Evolutionary conservation across 2,329 filamentous ascomycete species (phyloP), one percentile per base, ranked within the genome.

Genomic region (Madurella fahalii): DNA sequence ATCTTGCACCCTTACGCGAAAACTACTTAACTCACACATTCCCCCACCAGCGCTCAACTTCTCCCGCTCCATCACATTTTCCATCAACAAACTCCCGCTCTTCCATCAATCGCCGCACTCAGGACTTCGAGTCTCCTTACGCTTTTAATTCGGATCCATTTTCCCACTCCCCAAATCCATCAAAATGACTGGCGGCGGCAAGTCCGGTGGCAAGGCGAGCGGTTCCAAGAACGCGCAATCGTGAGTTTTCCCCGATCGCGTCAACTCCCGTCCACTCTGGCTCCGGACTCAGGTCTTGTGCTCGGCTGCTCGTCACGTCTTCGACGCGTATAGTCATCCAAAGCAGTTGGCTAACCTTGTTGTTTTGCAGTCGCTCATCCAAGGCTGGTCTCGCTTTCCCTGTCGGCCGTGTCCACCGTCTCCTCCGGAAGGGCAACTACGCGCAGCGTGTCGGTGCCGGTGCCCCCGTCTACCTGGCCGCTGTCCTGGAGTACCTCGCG

Each of bases 111-210:
- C 59, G 59, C 50, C 61, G 60, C 56, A 61, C 58, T 47, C 57
- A 58, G 51, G 61, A 56, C 55, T 55, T 60, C 62, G 64, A 65
- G 65, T 65, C 66, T 63, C 63, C 48, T 65, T 63, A 63, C 65
- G 64, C 60, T 62, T 63, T 67, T 65, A 64, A 52, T 48, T 40
- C 61, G 53, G 64, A 63, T 58, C 50, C 46, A 50, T 13, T 30
- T 52, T 42, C 53, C 51, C 45, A 47, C 54, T 42, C 59, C 61
- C 64, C 63, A 74, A 70, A 68, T 70, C 74, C 64, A 72, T 83
- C 87, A 96, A 90, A 89, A 99, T 99, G 94, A 95, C 94, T 90
- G 93, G 93, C 85, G 93, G 93, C 78, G 94, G 94, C 79, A 99
- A 99, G 82, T 96, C 93, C 81, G 94, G 94, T 79, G 94, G 94